Conservation (phyloP, 163 green algal species). For the Scenedesmus sp. region DNA sequence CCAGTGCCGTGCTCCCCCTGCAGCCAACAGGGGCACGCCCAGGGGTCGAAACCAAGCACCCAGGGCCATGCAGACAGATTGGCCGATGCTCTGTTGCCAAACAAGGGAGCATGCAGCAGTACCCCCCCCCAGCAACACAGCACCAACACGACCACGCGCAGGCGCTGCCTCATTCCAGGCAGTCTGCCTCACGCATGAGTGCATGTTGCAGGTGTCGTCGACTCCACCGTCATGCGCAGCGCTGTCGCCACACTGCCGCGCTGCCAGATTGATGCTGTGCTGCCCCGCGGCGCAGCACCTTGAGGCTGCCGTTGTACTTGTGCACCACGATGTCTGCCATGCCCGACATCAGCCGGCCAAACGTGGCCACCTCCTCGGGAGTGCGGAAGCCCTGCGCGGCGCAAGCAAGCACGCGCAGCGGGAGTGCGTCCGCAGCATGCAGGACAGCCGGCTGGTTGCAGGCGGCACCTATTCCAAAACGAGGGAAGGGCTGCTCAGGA, state of each 20-base stretch:
- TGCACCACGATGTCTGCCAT: slow-evolving; percentile 51
- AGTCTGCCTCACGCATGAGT: too few relatives aligned
- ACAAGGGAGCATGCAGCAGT: too few relatives aligned
- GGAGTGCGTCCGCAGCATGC: not conserved
- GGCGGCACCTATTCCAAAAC: too few relatives aligned
- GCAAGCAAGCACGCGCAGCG: not conserved
- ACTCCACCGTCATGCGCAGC: not conserved
- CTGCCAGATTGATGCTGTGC: not conserved
- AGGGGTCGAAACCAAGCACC: not conserved
- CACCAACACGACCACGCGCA: too few relatives aligned
- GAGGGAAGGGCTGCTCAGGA: not conserved
- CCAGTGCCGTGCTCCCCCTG: slow-evolving; percentile 51
- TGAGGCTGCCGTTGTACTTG: slow-evolving; percentile 54
- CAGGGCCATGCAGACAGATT: too few relatives aligned
- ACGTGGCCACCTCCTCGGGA: slow-evolving; percentile 43
- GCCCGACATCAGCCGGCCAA: slow-evolving; percentile 32
- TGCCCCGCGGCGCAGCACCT: slow-evolving; percentile 27
- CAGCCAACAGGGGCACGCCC: not conserved
- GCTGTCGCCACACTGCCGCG: not conserved
- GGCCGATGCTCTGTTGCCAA: too few relatives aligned
- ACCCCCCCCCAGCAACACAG: too few relatives aligned
- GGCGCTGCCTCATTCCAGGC: too few relatives aligned
- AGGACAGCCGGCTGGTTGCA: too few relatives aligned
- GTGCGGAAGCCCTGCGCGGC: slow-evolving; percentile 42
- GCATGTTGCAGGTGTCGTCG: too few relatives aligned